Evolutionary conservation across 2,329 filamentous ascomycete species (phyloP).

Genomic region (Byssothecium circinans): DNA sequence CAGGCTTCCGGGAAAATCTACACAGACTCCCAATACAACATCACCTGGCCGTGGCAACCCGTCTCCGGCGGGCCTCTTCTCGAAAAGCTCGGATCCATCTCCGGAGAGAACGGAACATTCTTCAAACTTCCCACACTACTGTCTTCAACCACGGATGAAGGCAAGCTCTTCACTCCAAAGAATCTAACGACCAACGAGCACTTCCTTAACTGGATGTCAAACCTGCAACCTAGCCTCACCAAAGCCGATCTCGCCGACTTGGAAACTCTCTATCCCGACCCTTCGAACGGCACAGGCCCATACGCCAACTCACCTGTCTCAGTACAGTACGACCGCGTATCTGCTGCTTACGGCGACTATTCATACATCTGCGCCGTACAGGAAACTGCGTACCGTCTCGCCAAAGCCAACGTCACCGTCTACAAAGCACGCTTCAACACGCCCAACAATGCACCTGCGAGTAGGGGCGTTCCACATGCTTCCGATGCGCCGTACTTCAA

Average conservation of each 20-base stretch:
- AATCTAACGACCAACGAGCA: slow-evolving; percentile 42
- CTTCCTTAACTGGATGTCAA: slow-evolving; percentile 36
- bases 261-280: slow-evolving; percentile 33
- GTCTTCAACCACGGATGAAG: slow-evolving; percentile 43
- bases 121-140: slow-evolving; percentile 38
- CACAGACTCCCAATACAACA: slow-evolving; percentile 41
- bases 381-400: slow-evolving; percentile 31
- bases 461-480: slow-evolving; percentile 38
- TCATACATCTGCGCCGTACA: slow-evolving; percentile 41
- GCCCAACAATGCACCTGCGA: slow-evolving; percentile 29
- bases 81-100: slow-evolving; percentile 50
- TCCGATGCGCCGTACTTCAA: slow-evolving; percentile 37
- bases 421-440: slow-evolving; percentile 43
- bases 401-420: slow-evolving; percentile 25
- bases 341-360: slow-evolving; percentile 45
- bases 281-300: slow-evolving; percentile 13
- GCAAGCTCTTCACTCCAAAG: slow-evolving; percentile 32
- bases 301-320: slow-evolving; percentile 38
- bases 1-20: slow-evolving; percentile 45
- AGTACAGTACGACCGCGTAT: slow-evolving; percentile 49
- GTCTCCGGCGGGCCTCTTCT: slow-evolving; percentile 50
- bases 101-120: slow-evolving; percentile 38
- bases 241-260: slow-evolving; percentile 32
- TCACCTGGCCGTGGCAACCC: slow-evolving; percentile 56
- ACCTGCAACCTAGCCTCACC: slow-evolving; percentile 34